Evolutionary conservation across 2,329 filamentous ascomycete species (phyloP).

Genomic region (Penicillium crustosum): DNA sequence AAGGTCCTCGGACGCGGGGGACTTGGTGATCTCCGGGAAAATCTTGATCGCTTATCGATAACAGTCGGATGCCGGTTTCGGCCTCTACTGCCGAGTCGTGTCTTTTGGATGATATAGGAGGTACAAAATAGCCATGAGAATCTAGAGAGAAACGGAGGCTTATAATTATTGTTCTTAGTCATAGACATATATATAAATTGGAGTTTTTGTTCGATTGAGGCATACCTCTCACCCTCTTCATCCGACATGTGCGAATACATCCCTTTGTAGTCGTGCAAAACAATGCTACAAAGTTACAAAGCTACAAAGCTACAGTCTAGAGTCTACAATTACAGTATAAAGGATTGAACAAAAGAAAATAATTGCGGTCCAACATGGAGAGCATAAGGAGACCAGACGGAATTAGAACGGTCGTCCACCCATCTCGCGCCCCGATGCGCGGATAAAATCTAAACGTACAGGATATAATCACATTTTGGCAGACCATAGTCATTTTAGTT

Average conservation of each 20-base stretch:
- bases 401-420: constrained; percentile 29
- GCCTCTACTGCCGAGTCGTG: constrained; percentile 18
- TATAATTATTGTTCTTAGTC: not conserved
- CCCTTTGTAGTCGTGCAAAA: not conserved
- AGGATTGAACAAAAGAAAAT: constrained; percentile 36
- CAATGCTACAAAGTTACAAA: not conserved
- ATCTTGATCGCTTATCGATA: constrained; percentile 43
- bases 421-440: constrained; percentile 31
- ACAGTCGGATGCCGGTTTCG: constrained; percentile 34
- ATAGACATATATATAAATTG: not conserved
- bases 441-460: constrained; percentile 44
- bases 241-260: not conserved
- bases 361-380: constrained; percentile 31
- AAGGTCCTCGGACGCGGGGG: constrained; percentile 13
- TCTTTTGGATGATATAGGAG: not conserved
- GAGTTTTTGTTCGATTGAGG: too few relatives aligned
- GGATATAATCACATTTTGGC: constrained; percentile 42
- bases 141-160: not conserved
- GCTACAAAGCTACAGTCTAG: not conserved
- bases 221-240: not conserved
- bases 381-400: constrained; percentile 29
- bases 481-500: constrained; percentile 20
- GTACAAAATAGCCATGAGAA: not conserved
- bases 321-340: constrained; percentile 2
- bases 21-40: constrained; percentile 24